Conservation (phyloP, 495 filamentous ascomycete species). For the Aspergillus diversus region DNA sequence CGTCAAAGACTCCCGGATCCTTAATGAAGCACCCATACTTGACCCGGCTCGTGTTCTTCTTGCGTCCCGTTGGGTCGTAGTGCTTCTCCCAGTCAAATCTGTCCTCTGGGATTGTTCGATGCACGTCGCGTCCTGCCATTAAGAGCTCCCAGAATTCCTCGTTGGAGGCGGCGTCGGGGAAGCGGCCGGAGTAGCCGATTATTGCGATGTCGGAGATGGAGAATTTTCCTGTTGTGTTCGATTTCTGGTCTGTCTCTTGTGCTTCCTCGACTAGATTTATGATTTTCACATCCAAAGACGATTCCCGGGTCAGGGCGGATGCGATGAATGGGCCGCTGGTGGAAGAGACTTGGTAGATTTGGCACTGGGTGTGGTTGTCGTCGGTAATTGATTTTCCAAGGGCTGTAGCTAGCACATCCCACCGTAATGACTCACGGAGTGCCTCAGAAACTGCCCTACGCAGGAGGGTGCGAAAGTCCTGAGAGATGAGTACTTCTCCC, state of each 20-base stretch:
- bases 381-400: background rate
- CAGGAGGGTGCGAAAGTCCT: background rate
- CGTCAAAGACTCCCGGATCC: slow-evolving; percentile 80
- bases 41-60: slow-evolving; percentile 78
- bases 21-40: slow-evolving; percentile 88
- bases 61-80: slow-evolving; percentile 73
- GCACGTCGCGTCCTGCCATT: slow-evolving; percentile 62
- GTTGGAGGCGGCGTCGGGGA: slow-evolving; percentile 66
- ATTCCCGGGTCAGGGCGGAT: background rate
- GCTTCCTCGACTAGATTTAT: background rate
- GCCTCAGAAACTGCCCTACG: background rate
- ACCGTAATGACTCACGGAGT: background rate
- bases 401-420: background rate
- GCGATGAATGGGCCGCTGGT: background rate
- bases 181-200: slow-evolving; percentile 74
- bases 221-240: slow-evolving; percentile 35
- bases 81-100: slow-evolving; percentile 80
- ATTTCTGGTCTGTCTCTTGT: slow-evolving; percentile 36
- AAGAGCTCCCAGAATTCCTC: slow-evolving; percentile 76
- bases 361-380: background rate
- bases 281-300: background rate
- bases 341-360: slow-evolving; percentile 4
- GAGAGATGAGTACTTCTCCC: slow-evolving; percentile 43
- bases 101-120: slow-evolving; percentile 61
- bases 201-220: slow-evolving; percentile 64